Conservation (phyloP, 208 protist species). For the Trypanosoma congolense region DNA sequence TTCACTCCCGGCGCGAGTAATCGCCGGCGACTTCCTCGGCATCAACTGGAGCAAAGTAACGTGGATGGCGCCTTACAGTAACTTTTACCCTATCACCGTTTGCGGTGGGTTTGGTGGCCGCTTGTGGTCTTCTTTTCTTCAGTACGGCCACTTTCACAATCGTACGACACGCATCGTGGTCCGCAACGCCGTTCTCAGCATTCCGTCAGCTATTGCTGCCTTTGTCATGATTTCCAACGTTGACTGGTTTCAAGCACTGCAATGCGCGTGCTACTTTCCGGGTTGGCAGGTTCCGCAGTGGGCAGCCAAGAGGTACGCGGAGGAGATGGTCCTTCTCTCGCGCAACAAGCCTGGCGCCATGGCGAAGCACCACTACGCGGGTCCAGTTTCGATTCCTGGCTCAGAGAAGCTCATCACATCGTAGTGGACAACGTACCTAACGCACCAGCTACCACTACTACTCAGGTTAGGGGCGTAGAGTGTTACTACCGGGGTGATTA, state of each 20-base stretch:
- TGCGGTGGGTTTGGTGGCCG: conserved; percentile 76
- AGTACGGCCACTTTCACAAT: conserved; percentile 84
- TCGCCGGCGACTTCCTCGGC: conserved; percentile 80
- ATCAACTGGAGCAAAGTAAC: conserved; percentile 84
- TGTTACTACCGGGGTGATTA: no score
- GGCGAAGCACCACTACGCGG: conserved; percentile 83
- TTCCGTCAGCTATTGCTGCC: conserved; percentile 49
- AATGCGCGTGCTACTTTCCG: conserved; percentile 48
- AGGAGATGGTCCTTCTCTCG: conserved; percentile 65
- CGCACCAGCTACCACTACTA: no score
- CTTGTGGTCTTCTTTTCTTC: conserved; percentile 81
- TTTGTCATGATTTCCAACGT: conserved; percentile 78
- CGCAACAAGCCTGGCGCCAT: conserved; percentile 82
- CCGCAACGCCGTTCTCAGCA: conserved; percentile 56
- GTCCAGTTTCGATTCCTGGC: conserved; percentile 79
- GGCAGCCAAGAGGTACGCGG: conserved; percentile 58
- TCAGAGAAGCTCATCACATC: conserved; percentile 72
- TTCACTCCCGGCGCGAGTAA: conserved; percentile 61
- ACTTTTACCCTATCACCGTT: conserved; percentile 87
- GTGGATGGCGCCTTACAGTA: conserved; percentile 88
- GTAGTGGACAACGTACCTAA: conserved; percentile 35
- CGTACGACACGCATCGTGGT: conserved; percentile 48
- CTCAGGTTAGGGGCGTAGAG: no score
- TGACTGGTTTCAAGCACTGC: conserved; percentile 78
- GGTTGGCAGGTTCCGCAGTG: conserved; percentile 52